Base-by-base conservation (phyloP, 1,284 basidiomycete species). In the Phellopilus nigrolimitatus region DNA sequence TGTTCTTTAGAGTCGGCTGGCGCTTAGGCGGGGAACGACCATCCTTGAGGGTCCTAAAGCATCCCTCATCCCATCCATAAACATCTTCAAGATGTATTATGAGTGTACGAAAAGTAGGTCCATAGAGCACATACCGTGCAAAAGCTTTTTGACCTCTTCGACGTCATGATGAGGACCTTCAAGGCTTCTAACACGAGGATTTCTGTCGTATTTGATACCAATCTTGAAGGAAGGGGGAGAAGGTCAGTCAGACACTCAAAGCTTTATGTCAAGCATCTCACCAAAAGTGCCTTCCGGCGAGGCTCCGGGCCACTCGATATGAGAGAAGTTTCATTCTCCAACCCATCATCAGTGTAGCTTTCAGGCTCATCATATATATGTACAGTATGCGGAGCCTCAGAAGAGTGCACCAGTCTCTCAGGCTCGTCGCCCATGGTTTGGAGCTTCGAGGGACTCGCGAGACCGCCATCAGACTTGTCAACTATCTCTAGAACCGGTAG, bases 1-100 rank as follows among this genome's bases (percentile, higher is more conserved):
- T 50, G 33, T 49, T 55, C 7, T 46, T 31, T 15, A 48, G 36
- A 12, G 55, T 56, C 8, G 57, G 57, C 31, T 58, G 55, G 13
- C 27, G 22, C n/a, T 40, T 17, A 1, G 44, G 30, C 2, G 38
- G 10, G 3, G 19, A 15, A 34, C 44, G 37, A 21, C 54, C 55
- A 27, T 58, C 57, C 40, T 58, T 58, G n/a, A 58, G 48, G n/a
- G 54, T 22, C 25, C 27, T 49, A 19, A 58, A 39, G 17, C 55
- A 47, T 10, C 49, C 49, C 2, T 34, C n/a, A 9, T 19, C 19
- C 51, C 51, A 58, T n/a, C 48, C 47, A 24, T 38, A 54, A 3
- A 31, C 9, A 39, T 33, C 45, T 36, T 34, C 12, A 38, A 15
- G n/a, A 24, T 15, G 9, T 17, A 15, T 15, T 19, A 22, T 48